Conservation (phyloP, 169 alveolate genomes). For the Plasmodium billcollinsi region DNA sequence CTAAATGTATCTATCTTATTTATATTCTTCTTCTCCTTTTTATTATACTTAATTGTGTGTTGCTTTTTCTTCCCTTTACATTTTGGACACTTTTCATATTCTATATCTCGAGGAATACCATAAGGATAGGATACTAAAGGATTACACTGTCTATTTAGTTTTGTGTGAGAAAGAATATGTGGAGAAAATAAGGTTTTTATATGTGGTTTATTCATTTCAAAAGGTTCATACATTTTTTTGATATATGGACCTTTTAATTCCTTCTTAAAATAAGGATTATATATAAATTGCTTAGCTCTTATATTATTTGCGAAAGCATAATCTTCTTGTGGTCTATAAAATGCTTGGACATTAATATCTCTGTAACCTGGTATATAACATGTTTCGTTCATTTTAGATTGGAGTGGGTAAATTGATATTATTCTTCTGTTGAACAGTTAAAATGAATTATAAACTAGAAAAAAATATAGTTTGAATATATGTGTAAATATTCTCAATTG, state of each 20-base stretch:
- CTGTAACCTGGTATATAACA: constrained; percentile 65
- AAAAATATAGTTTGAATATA: too few relatives aligned
- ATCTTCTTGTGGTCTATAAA: constrained; percentile 75
- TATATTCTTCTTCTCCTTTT: constrained; percentile 1
- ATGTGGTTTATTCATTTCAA: neutral
- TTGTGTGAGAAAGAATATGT: constrained; percentile 12
- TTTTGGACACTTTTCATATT: constrained; percentile 62
- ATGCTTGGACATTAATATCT: constrained; percentile 24
- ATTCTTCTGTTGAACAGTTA: too few relatives aligned
- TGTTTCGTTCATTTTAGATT: constrained; percentile 46
- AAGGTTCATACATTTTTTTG: constrained; percentile 36
- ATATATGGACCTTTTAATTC: constrained; percentile 53
- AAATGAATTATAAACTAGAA: too few relatives aligned
- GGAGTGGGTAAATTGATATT: neutral
- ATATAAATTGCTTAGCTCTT: constrained; percentile 46
- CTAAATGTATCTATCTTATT: neutral
- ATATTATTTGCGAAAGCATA: constrained; percentile 58
- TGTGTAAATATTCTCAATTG: too few relatives aligned
- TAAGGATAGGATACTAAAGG: constrained; percentile 73
- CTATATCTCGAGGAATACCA: constrained; percentile 56
- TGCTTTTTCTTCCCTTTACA: constrained; percentile 52
- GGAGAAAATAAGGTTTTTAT: constrained; percentile 22
- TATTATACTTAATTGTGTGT: neutral
- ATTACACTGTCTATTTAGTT: constrained; percentile 56
- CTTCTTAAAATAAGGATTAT: constrained; percentile 54